Conservation (phyloP, 2,329 filamentous ascomycete species). For the Paracorniculantispora psalliotae region DNA sequence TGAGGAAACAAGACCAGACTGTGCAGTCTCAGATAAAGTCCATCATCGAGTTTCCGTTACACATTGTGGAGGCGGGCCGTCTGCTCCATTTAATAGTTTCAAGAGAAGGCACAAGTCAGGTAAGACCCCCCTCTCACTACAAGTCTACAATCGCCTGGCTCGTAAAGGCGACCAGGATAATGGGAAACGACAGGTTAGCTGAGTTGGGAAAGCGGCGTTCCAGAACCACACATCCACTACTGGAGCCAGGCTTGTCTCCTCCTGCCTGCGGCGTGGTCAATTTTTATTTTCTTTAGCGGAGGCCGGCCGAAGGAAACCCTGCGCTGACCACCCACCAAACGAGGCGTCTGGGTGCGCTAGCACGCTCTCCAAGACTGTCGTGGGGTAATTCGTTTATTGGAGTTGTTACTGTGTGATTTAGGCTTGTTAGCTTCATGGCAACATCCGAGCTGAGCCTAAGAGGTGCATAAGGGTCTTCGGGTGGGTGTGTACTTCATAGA, state of each 20-base stretch:
- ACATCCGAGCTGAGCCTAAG: neutral
- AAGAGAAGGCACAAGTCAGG: neutral
- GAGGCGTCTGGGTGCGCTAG: neutral
- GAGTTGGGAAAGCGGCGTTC: neutral
- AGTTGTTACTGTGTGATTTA: too few species aligned
- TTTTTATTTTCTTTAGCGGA: neutral
- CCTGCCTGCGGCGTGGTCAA: neutral
- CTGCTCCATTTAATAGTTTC: constrained; percentile 5
- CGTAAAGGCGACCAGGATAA: neutral
- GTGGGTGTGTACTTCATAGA: neutral
- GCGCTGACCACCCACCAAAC: neutral
- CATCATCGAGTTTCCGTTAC: neutral
- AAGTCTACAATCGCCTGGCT: neutral
- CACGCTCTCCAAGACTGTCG: neutral
- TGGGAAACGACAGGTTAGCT: neutral
- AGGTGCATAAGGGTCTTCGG: too few species aligned
- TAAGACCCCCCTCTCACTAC: neutral
- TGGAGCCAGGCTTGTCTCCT: too few species aligned
- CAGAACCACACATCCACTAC: neutral
- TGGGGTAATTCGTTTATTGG: neutral
- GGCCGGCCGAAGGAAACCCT: neutral
- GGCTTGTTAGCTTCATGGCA: neutral
- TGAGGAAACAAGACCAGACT: neutral
- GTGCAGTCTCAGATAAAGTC: neutral
- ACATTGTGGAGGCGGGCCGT: constrained; percentile 5